Conservation (phyloP, 345 rosid species). For the Citrus medica region DNA sequence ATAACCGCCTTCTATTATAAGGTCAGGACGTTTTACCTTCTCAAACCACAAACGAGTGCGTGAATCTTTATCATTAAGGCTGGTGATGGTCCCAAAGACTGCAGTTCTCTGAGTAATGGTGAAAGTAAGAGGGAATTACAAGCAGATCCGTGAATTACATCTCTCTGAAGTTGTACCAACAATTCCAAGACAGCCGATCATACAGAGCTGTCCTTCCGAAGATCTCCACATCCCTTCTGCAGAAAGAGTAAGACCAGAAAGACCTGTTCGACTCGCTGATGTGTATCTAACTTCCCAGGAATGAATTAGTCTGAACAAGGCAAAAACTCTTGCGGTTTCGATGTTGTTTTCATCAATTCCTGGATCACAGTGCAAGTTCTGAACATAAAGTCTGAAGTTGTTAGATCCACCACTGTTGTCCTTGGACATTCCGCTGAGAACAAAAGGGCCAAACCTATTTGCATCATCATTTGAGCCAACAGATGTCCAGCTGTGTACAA, state of each 20-base stretch:
- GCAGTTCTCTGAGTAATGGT: slow-evolving; percentile 3
- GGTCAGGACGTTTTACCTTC: background rate
- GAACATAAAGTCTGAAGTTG: background rate
- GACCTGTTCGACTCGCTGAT: background rate
- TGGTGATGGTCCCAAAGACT: background rate
- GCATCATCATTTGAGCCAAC: background rate
- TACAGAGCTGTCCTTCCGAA: slow-evolving; percentile 21
- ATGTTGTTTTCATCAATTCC: background rate
- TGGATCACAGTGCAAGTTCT: background rate
- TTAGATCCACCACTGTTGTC: background rate
- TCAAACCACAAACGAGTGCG: background rate
- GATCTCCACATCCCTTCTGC: slow-evolving; percentile 23
- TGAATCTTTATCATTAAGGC: background rate
- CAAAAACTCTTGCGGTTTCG: background rate
- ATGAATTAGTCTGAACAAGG: background rate
- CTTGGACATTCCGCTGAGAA: background rate
- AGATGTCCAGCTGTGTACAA: background rate
- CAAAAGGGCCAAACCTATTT: background rate
- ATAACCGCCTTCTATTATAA: background rate
- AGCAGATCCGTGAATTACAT: slow-evolving; percentile 11
- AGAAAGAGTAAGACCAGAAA: slow-evolving; percentile 1
- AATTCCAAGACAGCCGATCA: slow-evolving; percentile 11
- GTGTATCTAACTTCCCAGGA: background rate
- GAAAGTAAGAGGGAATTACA: slow-evolving; percentile 13
- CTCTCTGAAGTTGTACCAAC: background rate